These are phyloP conservation scores for Phyllachora maydis DNA, from an alignment of 2,329 filamentous ascomycete genomes.

Conservation along the genomic window DNA sequence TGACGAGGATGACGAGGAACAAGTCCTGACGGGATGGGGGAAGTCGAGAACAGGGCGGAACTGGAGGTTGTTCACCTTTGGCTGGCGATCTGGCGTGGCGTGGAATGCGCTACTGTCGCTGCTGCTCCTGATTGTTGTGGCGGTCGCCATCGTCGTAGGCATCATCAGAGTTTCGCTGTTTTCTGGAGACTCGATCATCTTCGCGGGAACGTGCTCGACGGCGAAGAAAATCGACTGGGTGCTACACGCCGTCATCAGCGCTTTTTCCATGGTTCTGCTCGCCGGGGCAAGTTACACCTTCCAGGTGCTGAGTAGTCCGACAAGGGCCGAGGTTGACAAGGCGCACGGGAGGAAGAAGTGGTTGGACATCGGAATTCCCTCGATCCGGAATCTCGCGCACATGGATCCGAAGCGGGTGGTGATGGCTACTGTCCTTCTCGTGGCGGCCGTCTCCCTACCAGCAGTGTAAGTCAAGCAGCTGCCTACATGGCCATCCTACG, in stretches of 20 bases:
- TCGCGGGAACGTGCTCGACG: slow-evolving; percentile 14
- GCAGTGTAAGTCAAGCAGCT: slow-evolving; percentile 20
- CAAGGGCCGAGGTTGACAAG: slow-evolving; percentile 21
- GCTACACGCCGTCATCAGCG: slow-evolving; percentile 21
- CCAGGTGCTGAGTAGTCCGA: slow-evolving; percentile 32
- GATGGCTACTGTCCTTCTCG: slow-evolving; percentile 17
- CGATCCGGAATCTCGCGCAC: slow-evolving; percentile 23
- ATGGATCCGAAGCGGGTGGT: slow-evolving; percentile 19
- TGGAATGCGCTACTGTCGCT: slow-evolving; percentile 19
- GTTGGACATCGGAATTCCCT: slow-evolving; percentile 33
- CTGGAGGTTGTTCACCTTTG: slow-evolving; percentile 12
- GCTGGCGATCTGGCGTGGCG: slow-evolving; percentile 26
- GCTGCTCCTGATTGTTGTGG: slow-evolving; percentile 14
- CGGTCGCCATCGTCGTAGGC: slow-evolving; percentile 15
- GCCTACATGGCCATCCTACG: not conserved
- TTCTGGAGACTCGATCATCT: slow-evolving; percentile 15
- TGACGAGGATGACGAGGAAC: slow-evolving; percentile 4
- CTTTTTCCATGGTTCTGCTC: slow-evolving; percentile 19
- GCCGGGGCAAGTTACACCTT: slow-evolving; percentile 29
- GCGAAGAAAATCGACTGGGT: slow-evolving; percentile 17
- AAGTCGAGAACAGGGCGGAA: slow-evolving; percentile 4
- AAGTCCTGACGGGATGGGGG: slow-evolving; percentile 4
- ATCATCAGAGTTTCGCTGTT: slow-evolving; percentile 12
- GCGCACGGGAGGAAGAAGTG: slow-evolving; percentile 23
- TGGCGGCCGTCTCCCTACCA: slow-evolving; percentile 21